Evolutionary conservation across 176 grass and related monocot species (phyloP), one percentile per base, ranked within the genome.

Genomic region (Leersia perrieri): DNA sequence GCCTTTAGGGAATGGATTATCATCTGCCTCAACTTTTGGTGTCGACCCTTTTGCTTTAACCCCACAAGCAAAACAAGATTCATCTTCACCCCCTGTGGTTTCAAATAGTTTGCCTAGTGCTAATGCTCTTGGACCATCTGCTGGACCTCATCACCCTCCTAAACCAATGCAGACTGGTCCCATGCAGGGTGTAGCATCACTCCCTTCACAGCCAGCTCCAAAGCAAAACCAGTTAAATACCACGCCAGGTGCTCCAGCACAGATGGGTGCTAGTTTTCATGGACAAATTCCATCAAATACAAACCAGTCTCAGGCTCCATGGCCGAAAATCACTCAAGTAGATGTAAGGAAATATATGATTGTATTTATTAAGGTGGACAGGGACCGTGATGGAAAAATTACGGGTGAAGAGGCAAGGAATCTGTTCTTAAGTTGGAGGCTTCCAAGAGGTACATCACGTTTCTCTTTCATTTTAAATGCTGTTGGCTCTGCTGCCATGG

Each of bases 391-490:
- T 90, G 97, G 97, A 20, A 99, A 95, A 80, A 99, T 99, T 74
- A 88, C 82, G 51, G 97, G 97, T 72, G 90, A 90, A 86, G 90
- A 99, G 79, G 97, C 97, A 80, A 92, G 87, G 33, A 99, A 95
- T 91, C 86, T 99, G 67, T 99, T 99, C 80, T 88, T 99, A 63
- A 99, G 97, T 87, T 99, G 97, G 97, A 91, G 89, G 86, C 83
- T 99, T 61, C 89, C 92, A 62, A 99, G 97, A 99, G 97, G 97
- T 99, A 89, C 39, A 33, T 77, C 47, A 39, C 53, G 57, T 49
- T 11, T 33, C 55, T 57, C 23, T 86, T 79, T 22, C 73, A 35
- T 42, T 4, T 77, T 58, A 44, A 76, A 55, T 81, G 16, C 49
- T 27, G 2, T 25, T 63, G n/a, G 33, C 33, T 86, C 33, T 72